A percentile compares a stretch with the other conserved stretches of the same genome.
phyloP scores from a whole-genome alignment of 352 stramenopile species.

The Phytophthora crassamura region DNA sequence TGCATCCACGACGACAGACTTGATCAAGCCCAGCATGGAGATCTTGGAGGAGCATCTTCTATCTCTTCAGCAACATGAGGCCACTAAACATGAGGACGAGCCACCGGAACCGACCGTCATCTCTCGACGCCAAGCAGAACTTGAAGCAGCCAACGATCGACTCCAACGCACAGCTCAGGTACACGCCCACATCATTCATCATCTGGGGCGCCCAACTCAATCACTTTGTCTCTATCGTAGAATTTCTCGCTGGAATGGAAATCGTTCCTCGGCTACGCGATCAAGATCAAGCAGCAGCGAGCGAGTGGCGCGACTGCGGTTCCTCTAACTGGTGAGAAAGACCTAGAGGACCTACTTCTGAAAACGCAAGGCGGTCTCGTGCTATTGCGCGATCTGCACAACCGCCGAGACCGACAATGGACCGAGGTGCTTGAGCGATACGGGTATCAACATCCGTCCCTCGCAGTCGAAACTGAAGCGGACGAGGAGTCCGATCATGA shows the following conservation, averaged over 20 bases:
- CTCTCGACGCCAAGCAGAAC: conserved; percentile 36
- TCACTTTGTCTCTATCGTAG: conserved; percentile 15
- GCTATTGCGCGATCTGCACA: conserved; percentile 56
- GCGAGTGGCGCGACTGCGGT: not conserved
- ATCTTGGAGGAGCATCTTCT: conserved; percentile 12
- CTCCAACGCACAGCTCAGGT: conserved; percentile 52
- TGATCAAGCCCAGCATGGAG: conserved; percentile 20
- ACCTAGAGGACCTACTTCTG: conserved; percentile 55
- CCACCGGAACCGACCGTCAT: conserved; percentile 19
- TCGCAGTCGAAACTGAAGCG: not conserved
- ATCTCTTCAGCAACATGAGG: conserved; percentile 5
- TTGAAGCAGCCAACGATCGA: conserved; percentile 43
- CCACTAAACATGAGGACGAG: conserved; percentile 19
- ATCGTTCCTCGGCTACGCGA: conserved; percentile 56
- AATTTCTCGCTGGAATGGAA: conserved; percentile 74
- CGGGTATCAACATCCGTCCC: conserved; percentile 30
- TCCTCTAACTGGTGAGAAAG: conserved; percentile 16
- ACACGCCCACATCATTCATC: not conserved
- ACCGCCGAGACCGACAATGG: conserved; percentile 46
- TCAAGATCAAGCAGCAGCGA: conserved; percentile 47
- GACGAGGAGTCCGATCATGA: not conserved
- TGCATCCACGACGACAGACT: conserved; percentile 20
- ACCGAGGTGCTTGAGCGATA: conserved; percentile 37
- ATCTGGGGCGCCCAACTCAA: not conserved
- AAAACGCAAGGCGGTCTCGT: conserved; percentile 58